Percentiles rank a stretch among this genome's conserved stretches.
phyloP scores from a whole-genome alignment of 139 green algal genomes.

The Micractinium sp. region DNA sequence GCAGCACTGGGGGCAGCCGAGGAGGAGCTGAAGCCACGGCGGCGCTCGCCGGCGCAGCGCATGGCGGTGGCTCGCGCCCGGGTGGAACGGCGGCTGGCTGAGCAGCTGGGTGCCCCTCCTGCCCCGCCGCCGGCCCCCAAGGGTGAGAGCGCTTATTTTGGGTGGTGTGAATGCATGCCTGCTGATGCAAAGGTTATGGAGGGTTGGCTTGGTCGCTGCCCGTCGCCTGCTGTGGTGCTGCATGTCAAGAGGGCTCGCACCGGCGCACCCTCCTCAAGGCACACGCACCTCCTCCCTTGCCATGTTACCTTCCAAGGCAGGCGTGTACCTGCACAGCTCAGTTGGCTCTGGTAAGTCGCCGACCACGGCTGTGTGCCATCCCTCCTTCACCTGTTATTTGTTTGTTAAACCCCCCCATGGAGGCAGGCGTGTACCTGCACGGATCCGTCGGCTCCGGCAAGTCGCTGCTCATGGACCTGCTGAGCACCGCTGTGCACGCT shows the following conservation, averaged over 20 bases:
- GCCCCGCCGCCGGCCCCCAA: constrained; percentile 19
- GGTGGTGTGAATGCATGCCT: not conserved
- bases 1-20: not conserved
- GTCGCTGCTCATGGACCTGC: constrained; percentile 70
- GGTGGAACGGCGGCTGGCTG: constrained; percentile 2
- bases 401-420: not conserved
- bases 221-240: not conserved
- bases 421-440: constrained; percentile 71
- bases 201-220: too few species aligned
- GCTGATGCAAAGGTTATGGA: too few species aligned
- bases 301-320: too few species aligned
- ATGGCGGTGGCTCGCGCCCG: not conserved
- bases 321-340: too few species aligned
- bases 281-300: too few species aligned
- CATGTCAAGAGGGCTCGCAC: not conserved
- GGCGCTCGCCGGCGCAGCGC: constrained; percentile 23
- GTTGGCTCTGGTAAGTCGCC: too few species aligned
- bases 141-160: not conserved
- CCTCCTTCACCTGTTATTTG: too few species aligned
- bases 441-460: constrained; percentile 78
- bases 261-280: too few species aligned
- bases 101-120: constrained; percentile 12
- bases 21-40: not conserved
- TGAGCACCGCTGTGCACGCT: constrained; percentile 42
- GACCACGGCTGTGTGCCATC: too few species aligned